Base-by-base conservation (phyloP, 2,329 filamentous ascomycete genomes). In the Claviceps monticola region DNA sequence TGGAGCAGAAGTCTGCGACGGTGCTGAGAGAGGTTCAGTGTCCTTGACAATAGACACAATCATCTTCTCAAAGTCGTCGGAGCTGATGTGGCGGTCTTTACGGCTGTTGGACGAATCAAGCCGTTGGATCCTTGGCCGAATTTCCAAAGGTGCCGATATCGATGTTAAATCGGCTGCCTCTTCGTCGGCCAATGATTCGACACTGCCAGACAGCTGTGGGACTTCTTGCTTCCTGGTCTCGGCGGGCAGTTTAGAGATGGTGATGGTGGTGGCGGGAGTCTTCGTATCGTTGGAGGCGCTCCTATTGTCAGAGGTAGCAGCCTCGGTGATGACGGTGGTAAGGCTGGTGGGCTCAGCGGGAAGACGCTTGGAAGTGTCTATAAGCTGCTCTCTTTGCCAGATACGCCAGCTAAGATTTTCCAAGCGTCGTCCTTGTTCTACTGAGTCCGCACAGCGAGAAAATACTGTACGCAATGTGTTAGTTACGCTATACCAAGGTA, bases 351-450 rank as follows among this genome's bases (percentile, higher is more conserved):
- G 66, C 60, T 43, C 17, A 7, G 65, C 59, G 46, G 61, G 57
- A 45, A 66, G 73, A 60, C 75, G 73, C 11, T 76, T 74, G 54
- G 76, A 84, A 68, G 85, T 90, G 70, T 90, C 95, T 61, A 95
- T 88, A 11, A 69, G 64, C 57, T 68, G 65, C 66, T 97, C 90
- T 62, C 89, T 80, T 61, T 88, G 94, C 91, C 90, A 97, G 55
- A 97, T 73, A 61, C 93, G 78, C 93, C 93, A 97, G 66, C 86
- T 94, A 56, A 98, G 75, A 71, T 98, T 97, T 68, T 97, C 93
- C 65, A 96, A 75, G 63, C 93, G 79, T 64, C 88, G 83, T 53
- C 93, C 93, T 69, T 97, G 86, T 66, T 95, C 88, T 66, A 97
- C 84, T 50, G 90, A 93, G 63, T 93, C 88, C 64, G 89, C 88